Base-by-base conservation (phyloP, 2,329 filamentous ascomycete species). In the Fusarium continuum region DNA sequence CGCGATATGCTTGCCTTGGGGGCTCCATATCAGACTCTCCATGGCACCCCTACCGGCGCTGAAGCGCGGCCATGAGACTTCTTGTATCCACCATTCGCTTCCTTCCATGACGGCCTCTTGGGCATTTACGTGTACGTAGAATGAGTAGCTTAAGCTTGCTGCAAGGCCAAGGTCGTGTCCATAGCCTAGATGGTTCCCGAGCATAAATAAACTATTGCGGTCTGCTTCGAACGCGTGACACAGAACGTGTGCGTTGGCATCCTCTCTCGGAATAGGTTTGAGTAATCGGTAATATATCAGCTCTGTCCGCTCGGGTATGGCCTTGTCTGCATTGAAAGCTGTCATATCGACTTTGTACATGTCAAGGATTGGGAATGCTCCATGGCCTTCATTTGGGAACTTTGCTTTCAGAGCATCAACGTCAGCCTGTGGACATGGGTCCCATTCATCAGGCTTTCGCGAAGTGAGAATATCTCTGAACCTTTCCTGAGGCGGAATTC, bases 341-440 rank as follows among this genome's bases (percentile, higher is more conserved):
- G 59, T 61, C 78, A 86, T 81, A 65, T 85, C 82, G 8, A 85
- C 83, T 71, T 85, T 85, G 68, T 78, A 78, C 80, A 85, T 83
- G 41, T 84, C 79, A 4, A 85, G 73, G 1, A 78, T 73, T 8
- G 83, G 83, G 52, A 85, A 85, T 0, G 70, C 71, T 4, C 81
- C 82, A 2, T 76, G 72, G 3, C 77, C 73, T 13, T 74, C 66
- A 35, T 74, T 67, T 3, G 77, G 78, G 13, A 80, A 76, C 6
- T 72, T 46, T 2, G 70, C 68, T 3, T 77, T 73, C 19, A 81
- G 41, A 5, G 70, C 64, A 16, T 80, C 77, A 36, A 85, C 74
- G 62, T 85, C 83, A 4, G 79, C 65, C 5, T 80, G 78, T 1
- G 83, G 82, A 9, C 76, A 74, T 2, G 76, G 74, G 2, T 76